Conservation (phyloP, 345 rosid species). For the Populus simonii region DNA sequence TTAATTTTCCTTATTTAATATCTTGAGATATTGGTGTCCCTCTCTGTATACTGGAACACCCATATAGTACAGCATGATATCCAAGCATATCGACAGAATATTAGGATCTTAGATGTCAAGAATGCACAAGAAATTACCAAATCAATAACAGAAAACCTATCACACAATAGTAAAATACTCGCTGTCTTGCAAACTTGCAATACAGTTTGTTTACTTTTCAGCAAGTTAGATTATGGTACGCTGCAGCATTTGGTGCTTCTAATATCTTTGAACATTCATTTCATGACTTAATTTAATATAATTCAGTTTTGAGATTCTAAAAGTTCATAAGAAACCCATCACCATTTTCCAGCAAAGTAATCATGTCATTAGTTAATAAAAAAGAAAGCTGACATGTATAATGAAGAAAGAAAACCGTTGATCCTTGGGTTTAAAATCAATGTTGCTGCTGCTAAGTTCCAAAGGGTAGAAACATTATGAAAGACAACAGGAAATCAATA, state of each 20-base stretch:
- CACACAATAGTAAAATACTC: too few relatives aligned
- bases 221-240: too few relatives aligned
- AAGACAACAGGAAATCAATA: slow-evolving; percentile 1
- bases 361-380: not conserved
- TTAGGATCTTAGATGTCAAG: not conserved
- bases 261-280: too few relatives aligned
- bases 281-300: too few relatives aligned
- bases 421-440: not conserved
- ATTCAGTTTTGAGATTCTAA: too few relatives aligned
- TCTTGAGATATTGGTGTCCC: not conserved
- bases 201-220: too few relatives aligned
- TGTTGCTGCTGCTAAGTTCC: not conserved
- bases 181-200: too few relatives aligned
- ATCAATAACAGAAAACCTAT: not conserved
- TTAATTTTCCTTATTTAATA: not conserved
- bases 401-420: not conserved
- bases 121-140: not conserved
- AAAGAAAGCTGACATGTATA: not conserved
- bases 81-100: not conserved
- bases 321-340: too few relatives aligned
- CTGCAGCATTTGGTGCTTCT: too few relatives aligned
- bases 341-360: too few relatives aligned
- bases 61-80: not conserved
- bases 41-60: not conserved
- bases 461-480: not conserved